A percentile compares a stretch with the other conserved stretches of the same genome.
Evolutionary conservation across 768 basidiomycete genomes (phyloP).

Genomic region (Collybiopsis luxurians): DNA sequence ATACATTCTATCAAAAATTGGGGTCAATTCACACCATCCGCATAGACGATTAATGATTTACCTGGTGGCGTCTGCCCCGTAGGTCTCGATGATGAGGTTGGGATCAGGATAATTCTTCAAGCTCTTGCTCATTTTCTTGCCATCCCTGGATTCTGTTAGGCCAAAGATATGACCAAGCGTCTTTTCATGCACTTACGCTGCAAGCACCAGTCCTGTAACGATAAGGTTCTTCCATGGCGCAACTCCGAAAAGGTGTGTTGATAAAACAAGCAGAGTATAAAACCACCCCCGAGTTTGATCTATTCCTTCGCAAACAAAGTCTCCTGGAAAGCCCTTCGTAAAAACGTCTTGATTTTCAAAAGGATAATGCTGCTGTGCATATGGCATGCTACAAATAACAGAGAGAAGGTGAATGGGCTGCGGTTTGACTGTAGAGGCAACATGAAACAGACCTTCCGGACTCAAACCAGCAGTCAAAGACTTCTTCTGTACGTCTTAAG

Average conservation of each 20-base stretch:
- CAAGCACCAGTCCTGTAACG: slow-evolving; percentile 92
- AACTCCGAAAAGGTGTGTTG: slow-evolving; percentile 89
- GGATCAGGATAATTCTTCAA: slow-evolving; percentile 97
- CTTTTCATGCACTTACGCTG: slow-evolving; percentile 57
- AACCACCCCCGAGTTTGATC: slow-evolving; percentile 99
- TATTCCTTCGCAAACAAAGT: slow-evolving; percentile 97
- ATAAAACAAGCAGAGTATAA: slow-evolving; percentile 94
- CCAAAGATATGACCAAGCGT: neutral
- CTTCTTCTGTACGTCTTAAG: slow-evolving; percentile 90
- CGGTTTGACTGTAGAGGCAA: neutral
- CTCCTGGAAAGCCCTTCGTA: slow-evolving; percentile 84
- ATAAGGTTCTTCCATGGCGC: slow-evolving; percentile 99
- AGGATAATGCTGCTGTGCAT: slow-evolving; percentile 95
- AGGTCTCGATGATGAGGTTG: slow-evolving; percentile 81
- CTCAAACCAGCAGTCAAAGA: slow-evolving; percentile 99
- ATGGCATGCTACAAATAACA: slow-evolving; percentile 79
- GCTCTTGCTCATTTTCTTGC: slow-evolving; percentile 99
- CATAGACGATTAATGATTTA: slow-evolving; percentile 27
- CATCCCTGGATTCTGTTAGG: slow-evolving; percentile 56
- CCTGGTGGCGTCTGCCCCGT: slow-evolving; percentile 95
- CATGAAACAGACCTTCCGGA: slow-evolving; percentile 76
- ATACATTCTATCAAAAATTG: slow-evolving; percentile 73
- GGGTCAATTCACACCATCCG: neutral
- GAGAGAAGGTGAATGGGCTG: neutral
- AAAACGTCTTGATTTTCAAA: slow-evolving; percentile 95